Evolutionary conservation across 1,139 yeast genomes (phyloP), one percentile per base, ranked within the genome.

Genomic region (Geotrichum macrosporum): DNA sequence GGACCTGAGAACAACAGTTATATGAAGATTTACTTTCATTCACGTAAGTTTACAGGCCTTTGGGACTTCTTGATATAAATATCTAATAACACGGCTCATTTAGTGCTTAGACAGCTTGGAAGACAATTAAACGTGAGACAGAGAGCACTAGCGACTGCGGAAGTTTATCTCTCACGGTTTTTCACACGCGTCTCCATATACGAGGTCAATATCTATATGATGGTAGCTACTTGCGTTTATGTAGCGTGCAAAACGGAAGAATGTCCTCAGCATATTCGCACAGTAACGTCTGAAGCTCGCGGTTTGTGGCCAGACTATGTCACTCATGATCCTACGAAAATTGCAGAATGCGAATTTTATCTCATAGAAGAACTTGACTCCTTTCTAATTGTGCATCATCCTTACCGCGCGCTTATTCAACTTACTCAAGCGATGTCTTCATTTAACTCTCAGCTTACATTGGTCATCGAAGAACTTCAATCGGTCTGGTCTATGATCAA

Each of bases 311-410:
- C 97, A 0, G 96, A 89, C 59, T 87, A 81, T 60, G 82, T 92
- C 29, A 94, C 96, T 0, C 88, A 85, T 48, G 98, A 92, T 62
- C 78, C 89, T 19, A 83, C 95, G 33, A 86, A 85, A 59, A 73
- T 92, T n/a, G 96, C 97, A 0, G 98, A 92, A 62, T 86, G 94
- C 67, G 98, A 92, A 67, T 92, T 92, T 63, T 92, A 92, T 61
- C 65, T 92, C 44, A 82, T 92, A 32, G 96, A 88, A 61, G 97
- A 89, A 63, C 73, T 92, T 69, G 87, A 86, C 50, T 78, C 88
- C 55, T 86, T 77, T 58, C 67, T 92, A 53, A 74, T 89, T 21
- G 77, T 89, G 1, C 92, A 88, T 62, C 97, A 92, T 63, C 97
- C 98, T 0, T 92, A 92, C 66, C 74, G 78, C 50, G 77, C 95